phyloP scores from a whole-genome alignment of 2,329 filamentous ascomycete genomes.

The Neofusicoccum umdonicola region DNA sequence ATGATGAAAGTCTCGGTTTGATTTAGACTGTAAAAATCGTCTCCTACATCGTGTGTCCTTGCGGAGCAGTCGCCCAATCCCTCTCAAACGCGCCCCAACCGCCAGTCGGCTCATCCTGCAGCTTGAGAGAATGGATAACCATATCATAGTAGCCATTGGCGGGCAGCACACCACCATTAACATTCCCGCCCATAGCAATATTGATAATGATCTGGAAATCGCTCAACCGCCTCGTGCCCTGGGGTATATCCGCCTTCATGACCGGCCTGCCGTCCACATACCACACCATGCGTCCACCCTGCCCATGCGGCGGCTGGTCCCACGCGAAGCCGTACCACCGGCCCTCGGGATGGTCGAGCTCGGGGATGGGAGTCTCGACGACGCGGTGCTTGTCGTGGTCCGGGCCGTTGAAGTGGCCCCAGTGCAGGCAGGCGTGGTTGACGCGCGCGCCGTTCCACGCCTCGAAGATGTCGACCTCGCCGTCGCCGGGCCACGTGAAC shows the following conservation, averaged over 20 bases:
- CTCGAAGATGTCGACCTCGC: constrained; percentile 61
- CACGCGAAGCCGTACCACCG: constrained; percentile 58
- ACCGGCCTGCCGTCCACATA: constrained; percentile 58
- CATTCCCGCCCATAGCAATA: constrained; percentile 62
- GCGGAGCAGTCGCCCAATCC: constrained; percentile 45
- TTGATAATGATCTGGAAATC: constrained; percentile 59
- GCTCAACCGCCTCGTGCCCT: constrained; percentile 53
- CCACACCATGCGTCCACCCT: constrained; percentile 53
- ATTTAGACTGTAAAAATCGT: too few species aligned
- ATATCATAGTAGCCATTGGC: constrained; percentile 57
- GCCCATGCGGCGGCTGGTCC: constrained; percentile 47
- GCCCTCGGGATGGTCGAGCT: constrained; percentile 45
- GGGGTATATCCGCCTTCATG: constrained; percentile 56
- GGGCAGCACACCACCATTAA: constrained; percentile 54
- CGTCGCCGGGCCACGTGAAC: constrained; percentile 59
- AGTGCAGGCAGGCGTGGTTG: constrained; percentile 60
- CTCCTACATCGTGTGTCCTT: constrained; percentile 23
- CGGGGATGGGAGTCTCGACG: constrained; percentile 48
- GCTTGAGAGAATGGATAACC: constrained; percentile 52
- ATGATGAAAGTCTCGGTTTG: too few species aligned
- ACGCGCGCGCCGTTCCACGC: constrained; percentile 58
- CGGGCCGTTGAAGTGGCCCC: constrained; percentile 55
- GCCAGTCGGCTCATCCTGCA: constrained; percentile 54
- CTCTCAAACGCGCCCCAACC: constrained; percentile 56
- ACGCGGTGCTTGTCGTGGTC: constrained; percentile 59